Percentiles rank a stretch among this genome's conserved stretches.
Conservation (phyloP, 1,284 basidiomycete genomes). For the Ganoderma lingzhi region DNA sequence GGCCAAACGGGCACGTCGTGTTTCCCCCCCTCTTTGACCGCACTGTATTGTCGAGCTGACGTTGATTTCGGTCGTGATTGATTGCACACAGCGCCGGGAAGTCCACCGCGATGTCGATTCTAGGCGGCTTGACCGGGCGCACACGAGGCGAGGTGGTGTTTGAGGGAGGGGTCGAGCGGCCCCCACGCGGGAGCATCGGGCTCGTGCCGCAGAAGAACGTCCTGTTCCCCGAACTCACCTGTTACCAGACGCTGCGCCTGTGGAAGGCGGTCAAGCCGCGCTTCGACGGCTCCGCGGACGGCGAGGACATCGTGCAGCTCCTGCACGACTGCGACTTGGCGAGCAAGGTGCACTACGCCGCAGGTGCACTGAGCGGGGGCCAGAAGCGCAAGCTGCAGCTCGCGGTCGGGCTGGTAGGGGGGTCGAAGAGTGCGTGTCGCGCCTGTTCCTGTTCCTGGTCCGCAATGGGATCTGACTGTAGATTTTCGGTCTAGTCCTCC, state of each 20-base stretch:
- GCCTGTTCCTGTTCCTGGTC: background rate
- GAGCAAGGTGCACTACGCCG: constrained; percentile 71
- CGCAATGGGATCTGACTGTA: background rate
- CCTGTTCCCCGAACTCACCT: constrained; percentile 79
- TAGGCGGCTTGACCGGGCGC: constrained; percentile 67
- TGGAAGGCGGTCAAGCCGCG: constrained; percentile 77
- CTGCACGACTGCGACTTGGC: constrained; percentile 76
- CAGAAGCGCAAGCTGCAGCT: constrained; percentile 86
- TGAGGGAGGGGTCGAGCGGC: constrained; percentile 58
- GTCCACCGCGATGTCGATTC: constrained; percentile 73
- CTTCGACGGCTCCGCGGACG: constrained; percentile 46
- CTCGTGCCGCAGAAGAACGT: constrained; percentile 88
- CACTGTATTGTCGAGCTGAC: background rate
- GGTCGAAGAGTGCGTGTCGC: constrained; percentile 60
- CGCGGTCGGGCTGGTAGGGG: constrained; percentile 80
- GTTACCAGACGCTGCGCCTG: constrained; percentile 74
- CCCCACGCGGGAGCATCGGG: constrained; percentile 70
- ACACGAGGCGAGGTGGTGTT: constrained; percentile 71
- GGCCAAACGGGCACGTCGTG: constrained; percentile 68
- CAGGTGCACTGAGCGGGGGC: constrained; percentile 75
- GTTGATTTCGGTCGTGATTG: background rate
- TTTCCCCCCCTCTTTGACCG: background rate
- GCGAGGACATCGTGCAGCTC: constrained; percentile 68
- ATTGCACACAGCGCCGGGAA: constrained; percentile 71
- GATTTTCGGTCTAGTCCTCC: constrained; percentile 55